Conservation (phyloP, 108 stramenopile species). For the Cyclotella baltica region DNA sequence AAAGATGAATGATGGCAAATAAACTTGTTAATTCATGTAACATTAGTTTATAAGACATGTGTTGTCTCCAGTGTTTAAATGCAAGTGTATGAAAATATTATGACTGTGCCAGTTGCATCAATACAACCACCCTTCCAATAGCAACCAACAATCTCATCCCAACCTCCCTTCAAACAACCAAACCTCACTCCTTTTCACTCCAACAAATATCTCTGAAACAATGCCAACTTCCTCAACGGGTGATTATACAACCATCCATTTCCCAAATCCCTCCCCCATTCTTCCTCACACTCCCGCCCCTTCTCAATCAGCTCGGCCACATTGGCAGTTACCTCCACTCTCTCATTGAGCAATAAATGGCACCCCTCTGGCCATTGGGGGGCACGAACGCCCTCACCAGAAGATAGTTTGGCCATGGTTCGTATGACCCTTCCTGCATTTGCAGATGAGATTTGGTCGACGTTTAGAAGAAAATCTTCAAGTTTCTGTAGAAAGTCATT, state of each 20-base stretch:
- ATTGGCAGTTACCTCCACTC: background rate
- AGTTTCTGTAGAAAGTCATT: background rate
- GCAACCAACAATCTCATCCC: background rate
- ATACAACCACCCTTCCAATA: background rate
- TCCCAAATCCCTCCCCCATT: slow-evolving; percentile 8
- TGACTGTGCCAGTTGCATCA: no score
- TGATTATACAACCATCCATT: slow-evolving; percentile 7
- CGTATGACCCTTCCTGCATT: background rate
- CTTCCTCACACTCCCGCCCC: slow-evolving; percentile 7
- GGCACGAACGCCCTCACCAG: slow-evolving; percentile 1
- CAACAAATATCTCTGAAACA: slow-evolving; percentile 8
- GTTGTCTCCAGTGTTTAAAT: background rate
- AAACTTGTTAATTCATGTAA: background rate
- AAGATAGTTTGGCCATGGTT: slow-evolving; percentile 1
- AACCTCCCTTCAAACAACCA: background rate
- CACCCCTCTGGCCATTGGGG: background rate
- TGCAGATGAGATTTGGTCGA: background rate
- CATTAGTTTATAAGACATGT: slow-evolving; percentile 1
- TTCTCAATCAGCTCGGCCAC: slow-evolving; percentile 4
- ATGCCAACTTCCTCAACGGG: background rate
- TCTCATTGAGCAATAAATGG: background rate
- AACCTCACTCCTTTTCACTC: background rate
- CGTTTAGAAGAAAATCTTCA: background rate
- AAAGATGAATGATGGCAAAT: background rate
- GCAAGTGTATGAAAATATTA: no score